Evolutionary conservation across 306 rosid genomes (phyloP).

Genomic region (Cucurbita argyrosperma): DNA sequence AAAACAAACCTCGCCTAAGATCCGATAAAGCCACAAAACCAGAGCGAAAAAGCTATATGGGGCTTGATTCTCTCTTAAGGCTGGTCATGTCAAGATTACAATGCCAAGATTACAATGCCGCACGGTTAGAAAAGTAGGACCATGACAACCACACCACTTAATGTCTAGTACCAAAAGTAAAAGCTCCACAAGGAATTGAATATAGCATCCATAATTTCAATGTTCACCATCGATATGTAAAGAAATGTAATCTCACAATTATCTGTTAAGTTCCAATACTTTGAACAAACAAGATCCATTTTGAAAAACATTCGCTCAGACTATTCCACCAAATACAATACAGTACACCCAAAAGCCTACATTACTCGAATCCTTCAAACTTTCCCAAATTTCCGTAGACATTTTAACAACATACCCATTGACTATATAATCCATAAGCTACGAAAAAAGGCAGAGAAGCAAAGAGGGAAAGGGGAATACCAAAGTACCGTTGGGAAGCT

Average conservation of each 20-base stretch:
- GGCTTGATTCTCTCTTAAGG: too few relatives aligned
- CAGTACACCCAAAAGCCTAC: background rate
- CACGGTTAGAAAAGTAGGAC: too few relatives aligned
- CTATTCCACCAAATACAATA: background rate
- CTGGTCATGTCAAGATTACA: too few relatives aligned
- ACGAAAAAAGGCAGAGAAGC: background rate
- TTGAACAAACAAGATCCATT: background rate
- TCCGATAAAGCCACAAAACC: too few relatives aligned
- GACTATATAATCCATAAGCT: background rate
- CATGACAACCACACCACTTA: background rate
- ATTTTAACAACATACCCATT: background rate
- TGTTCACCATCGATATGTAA: background rate
- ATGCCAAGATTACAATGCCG: too few relatives aligned
- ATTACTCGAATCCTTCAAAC: background rate
- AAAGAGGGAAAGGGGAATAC: conserved; percentile 7
- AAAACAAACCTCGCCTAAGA: too few relatives aligned
- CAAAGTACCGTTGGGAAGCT: conserved; percentile 19
- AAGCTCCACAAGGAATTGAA: background rate
- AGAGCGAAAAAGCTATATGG: too few relatives aligned
- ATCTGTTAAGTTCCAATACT: background rate
- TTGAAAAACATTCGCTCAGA: background rate
- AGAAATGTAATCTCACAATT: background rate
- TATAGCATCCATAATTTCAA: background rate
- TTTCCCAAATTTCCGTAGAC: background rate
- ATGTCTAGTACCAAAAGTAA: background rate